Conservation (phyloP, 345 rosid species). For the Melaleuca alternifolia region DNA sequence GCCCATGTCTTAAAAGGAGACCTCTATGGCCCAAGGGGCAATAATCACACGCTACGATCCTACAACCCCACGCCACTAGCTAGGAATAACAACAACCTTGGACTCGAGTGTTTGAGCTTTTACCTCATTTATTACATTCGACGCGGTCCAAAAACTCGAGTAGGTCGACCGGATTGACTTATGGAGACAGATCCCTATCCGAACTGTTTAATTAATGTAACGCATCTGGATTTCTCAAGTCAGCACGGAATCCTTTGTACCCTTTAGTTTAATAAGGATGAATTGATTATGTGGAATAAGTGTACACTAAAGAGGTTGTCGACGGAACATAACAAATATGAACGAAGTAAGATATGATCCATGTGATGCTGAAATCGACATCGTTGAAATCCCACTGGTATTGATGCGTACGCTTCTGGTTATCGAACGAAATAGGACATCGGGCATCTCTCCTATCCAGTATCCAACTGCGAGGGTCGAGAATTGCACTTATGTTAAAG, state of each 20-base stretch:
- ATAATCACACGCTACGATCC: background rate
- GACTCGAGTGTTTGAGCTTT: background rate
- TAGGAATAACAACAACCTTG: background rate
- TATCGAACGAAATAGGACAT: background rate
- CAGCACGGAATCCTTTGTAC: no score
- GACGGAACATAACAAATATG: background rate
- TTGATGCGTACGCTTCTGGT: background rate
- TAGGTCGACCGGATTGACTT: background rate
- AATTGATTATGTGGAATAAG: background rate
- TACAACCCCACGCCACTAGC: background rate
- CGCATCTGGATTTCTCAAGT: no score
- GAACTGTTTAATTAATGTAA: no score
- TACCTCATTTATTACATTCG: background rate
- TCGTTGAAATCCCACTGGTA: background rate
- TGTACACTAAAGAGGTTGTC: accelerated
- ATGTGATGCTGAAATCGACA: background rate
- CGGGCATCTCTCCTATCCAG: background rate
- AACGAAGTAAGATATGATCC: background rate
- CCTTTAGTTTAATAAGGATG: background rate
- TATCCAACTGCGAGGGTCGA: background rate
- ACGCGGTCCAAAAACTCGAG: background rate
- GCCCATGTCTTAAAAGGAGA: background rate
- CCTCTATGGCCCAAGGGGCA: background rate
- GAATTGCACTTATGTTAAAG: background rate
- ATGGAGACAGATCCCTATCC: background rate